These are phyloP conservation scores for Aspergillus pseudoterreus DNA, from an alignment of 2,329 filamentous ascomycete species.

Conservation along the genomic window DNA sequence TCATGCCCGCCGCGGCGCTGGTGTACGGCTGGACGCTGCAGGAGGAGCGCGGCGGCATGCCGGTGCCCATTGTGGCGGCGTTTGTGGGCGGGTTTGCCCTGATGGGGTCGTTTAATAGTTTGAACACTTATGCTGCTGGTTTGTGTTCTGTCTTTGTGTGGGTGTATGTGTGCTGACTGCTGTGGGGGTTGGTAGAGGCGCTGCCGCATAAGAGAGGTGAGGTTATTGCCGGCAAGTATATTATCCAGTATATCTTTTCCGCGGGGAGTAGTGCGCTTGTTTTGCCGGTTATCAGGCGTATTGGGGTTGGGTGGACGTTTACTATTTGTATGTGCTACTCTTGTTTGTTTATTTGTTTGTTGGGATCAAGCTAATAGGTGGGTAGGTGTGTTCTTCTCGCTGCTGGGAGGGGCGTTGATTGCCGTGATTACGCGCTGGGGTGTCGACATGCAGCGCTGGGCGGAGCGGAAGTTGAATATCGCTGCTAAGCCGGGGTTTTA, in stretches of 20 bases:
- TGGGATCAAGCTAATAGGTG: not conserved
- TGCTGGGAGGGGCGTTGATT: conserved; percentile 26
- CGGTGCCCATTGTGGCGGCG: conserved; percentile 64
- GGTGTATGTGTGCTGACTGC: not conserved
- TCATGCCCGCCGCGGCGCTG: conserved; percentile 61
- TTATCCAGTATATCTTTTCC: conserved; percentile 71
- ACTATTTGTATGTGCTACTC: conserved; percentile 55
- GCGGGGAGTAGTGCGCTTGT: conserved; percentile 67
- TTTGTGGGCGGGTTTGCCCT: conserved; percentile 70
- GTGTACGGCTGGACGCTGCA: conserved; percentile 66
- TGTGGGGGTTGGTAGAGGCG: conserved; percentile 29
- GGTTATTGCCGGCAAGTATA: conserved; percentile 76
- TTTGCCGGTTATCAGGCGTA: conserved; percentile 65
- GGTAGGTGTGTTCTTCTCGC: conserved; percentile 25
- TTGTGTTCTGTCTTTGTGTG: conserved; percentile 1
- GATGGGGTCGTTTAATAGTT: conserved; percentile 67
- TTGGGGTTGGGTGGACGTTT: conserved; percentile 78
- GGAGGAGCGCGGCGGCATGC: conserved; percentile 51
- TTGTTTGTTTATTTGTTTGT: conserved; percentile 37
- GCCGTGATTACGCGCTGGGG: conserved; percentile 28
- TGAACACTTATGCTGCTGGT: conserved; percentile 64
- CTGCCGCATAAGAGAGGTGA: conserved; percentile 56
- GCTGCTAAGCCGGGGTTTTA: conserved; percentile 11
- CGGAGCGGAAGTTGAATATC: conserved; percentile 22
- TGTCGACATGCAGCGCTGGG: conserved; percentile 32